Conservation (phyloP, 2,329 filamentous ascomycete species). For the Harringtonia lauricola region DNA sequence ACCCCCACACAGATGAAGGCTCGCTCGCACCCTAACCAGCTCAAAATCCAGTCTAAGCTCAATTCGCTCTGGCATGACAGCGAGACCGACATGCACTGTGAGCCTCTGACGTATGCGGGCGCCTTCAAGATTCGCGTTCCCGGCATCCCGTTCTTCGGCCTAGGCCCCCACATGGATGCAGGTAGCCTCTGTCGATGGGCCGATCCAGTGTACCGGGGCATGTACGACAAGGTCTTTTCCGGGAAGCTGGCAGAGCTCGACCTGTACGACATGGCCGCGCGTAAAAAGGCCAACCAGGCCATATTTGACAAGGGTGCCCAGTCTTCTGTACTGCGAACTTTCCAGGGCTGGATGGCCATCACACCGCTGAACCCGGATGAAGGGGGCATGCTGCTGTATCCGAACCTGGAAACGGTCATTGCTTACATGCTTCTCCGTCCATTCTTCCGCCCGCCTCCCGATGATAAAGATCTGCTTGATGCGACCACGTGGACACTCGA, state of each 20-base stretch:
- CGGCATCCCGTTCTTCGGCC: slow-evolving; percentile 19
- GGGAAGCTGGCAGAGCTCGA: slow-evolving; percentile 24
- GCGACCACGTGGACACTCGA: slow-evolving; percentile 24
- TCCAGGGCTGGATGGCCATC: slow-evolving; percentile 30
- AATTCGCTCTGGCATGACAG: slow-evolving; percentile 9
- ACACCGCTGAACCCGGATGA: slow-evolving; percentile 20
- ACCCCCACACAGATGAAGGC: not conserved
- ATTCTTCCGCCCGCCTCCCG: slow-evolving; percentile 23
- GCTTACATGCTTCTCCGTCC: slow-evolving; percentile 28
- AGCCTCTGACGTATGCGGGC: not conserved
- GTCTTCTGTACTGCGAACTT: slow-evolving; percentile 25
- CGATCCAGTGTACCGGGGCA: slow-evolving; percentile 22
- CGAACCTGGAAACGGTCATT: slow-evolving; percentile 22
- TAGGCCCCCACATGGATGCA: slow-evolving; percentile 31
- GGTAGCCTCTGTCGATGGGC: slow-evolving; percentile 30
- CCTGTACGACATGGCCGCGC: slow-evolving; percentile 22
- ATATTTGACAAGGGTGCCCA: slow-evolving; percentile 23
- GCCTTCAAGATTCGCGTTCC: not conserved
- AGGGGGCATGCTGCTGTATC: slow-evolving; percentile 27
- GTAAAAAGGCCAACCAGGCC: slow-evolving; percentile 22
- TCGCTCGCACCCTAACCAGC: not conserved
- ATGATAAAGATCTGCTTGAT: slow-evolving; percentile 22
- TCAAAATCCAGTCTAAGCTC: not conserved
- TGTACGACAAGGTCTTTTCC: slow-evolving; percentile 25
- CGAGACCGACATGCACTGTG: not conserved